Conservation (phyloP, 306 rosid species). For the Gillenia trifoliata region DNA sequence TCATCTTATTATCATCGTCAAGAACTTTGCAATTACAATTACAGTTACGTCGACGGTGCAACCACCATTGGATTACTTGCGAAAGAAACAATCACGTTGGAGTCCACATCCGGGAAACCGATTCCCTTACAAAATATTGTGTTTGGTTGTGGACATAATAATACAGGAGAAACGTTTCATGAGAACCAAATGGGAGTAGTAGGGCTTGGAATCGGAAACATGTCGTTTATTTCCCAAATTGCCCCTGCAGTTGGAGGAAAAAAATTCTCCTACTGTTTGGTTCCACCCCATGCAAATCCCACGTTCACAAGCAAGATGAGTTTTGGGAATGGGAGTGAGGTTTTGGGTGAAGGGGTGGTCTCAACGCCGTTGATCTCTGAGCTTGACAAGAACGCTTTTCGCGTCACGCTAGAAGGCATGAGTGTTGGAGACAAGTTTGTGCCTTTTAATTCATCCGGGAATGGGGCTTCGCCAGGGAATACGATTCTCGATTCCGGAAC, state of each 20-base stretch:
- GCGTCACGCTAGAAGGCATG: slow-evolving; percentile 41
- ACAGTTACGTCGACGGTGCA: slow-evolving; percentile 38
- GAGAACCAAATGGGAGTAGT: slow-evolving; percentile 56
- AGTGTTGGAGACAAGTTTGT: slow-evolving; percentile 51
- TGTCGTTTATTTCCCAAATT: slow-evolving; percentile 51
- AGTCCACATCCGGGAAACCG: slow-evolving; percentile 21
- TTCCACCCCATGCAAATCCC: slow-evolving; percentile 45
- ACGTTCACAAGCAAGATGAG: slow-evolving; percentile 28
- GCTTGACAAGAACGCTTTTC: slow-evolving; percentile 26
- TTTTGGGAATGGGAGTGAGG: slow-evolving; percentile 49
- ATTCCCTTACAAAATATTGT: slow-evolving; percentile 22
- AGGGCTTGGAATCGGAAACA: slow-evolving; percentile 50
- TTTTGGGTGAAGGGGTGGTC: slow-evolving; percentile 43
- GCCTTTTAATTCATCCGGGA: slow-evolving; percentile 22
- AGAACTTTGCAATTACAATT: slow-evolving; percentile 31
- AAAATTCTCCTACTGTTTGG: slow-evolving; percentile 52
- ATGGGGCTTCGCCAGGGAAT: slow-evolving; percentile 19
- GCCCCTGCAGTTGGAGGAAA: slow-evolving; percentile 32
- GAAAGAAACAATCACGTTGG: slow-evolving; percentile 30
- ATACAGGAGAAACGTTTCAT: slow-evolving; percentile 27
- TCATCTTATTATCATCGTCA: slow-evolving; percentile 7
- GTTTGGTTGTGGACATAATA: slow-evolving; percentile 51
- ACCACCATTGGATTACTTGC: slow-evolving; percentile 35
- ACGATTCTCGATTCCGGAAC: slow-evolving; percentile 56
- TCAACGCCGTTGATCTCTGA: slow-evolving; percentile 38